Evolutionary conservation across 768 basidiomycete genomes (phyloP), one percentile per base, ranked within the genome.

Genomic region (Aureoboletus auriporus): DNA sequence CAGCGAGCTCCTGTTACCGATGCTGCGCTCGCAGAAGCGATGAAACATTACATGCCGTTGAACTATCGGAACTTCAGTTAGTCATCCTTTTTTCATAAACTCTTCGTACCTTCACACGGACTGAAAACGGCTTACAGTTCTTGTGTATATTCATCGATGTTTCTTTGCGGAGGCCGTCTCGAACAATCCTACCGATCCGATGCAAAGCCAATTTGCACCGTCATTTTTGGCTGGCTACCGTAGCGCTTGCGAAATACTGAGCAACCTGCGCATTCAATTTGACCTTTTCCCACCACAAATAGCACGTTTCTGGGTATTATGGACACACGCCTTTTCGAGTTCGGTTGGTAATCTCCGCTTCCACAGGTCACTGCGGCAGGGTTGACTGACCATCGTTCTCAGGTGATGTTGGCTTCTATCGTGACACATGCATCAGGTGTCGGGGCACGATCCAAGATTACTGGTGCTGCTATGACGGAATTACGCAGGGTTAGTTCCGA

Each of bases 371-470:
- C 20, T 23, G 20, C 20, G 20, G 20, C 20, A 30, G 14, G 1
- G 11, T 26, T 48, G 29, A 51, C 42, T 23, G 11, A 36, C 49
- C 30, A 43, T 16, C 13, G 33, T 31, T 49, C 7, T 53, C 29
- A 89, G 87, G 80, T 89, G 26, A 84, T 90, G 79, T 61, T 89
- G 35, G 79, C 84, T 10, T 84, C 87, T 8, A 79, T 89, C n/a
- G 84, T 86, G 1, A 88, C 83, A 11, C 82, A 83, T 45, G 78
- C 79, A 30, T 75, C 80, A 12, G 65, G 67, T 12, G 46, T 16
- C 8, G 66, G 70, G 8, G 63, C 69, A 5, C 72, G 73, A 34
- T 84, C 80, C 2, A 87, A 84, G 60, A 81, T 85, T 16, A 86
- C 86, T 0, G 73, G 79, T 12, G 84, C 84, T 11, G 88, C 89